These are phyloP conservation scores for Russula abietina DNA, from an alignment of 768 basidiomycete species.

Conservation along the genomic window DNA sequence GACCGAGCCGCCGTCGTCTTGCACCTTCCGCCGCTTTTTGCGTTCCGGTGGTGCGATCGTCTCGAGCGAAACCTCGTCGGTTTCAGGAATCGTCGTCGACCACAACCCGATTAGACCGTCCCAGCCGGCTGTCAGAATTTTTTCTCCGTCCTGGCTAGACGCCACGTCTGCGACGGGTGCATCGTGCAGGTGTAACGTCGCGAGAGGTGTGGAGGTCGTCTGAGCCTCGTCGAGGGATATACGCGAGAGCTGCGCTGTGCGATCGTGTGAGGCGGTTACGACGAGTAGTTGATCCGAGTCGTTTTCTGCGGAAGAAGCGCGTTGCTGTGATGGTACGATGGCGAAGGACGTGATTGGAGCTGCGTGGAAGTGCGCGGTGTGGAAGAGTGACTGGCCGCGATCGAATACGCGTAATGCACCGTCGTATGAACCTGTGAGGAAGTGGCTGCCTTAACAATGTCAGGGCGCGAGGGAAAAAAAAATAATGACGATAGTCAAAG, in stretches of 20 bases:
- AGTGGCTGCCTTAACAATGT: slow-evolving; percentile 41
- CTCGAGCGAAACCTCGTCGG: slow-evolving; percentile 58
- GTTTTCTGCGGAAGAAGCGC: slow-evolving; percentile 21
- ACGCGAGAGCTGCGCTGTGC: slow-evolving; percentile 55
- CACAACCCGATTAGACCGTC: slow-evolving; percentile 81
- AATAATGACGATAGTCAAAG: neutral
- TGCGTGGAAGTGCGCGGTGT: slow-evolving; percentile 46
- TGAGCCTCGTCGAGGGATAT: slow-evolving; percentile 23
- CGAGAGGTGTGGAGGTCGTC: slow-evolving; percentile 34
- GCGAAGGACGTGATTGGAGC: slow-evolving; percentile 66
- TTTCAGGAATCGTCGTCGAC: slow-evolving; percentile 54
- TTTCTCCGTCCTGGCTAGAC: slow-evolving; percentile 46
- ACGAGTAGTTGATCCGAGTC: slow-evolving; percentile 37
- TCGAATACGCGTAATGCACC: slow-evolving; percentile 69
- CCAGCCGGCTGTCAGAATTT: slow-evolving; percentile 82
- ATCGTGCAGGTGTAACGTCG: slow-evolving; percentile 80
- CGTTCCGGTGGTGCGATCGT: slow-evolving; percentile 29
- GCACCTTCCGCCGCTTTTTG: slow-evolving; percentile 54
- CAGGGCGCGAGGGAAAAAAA: neutral
- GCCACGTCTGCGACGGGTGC: slow-evolving; percentile 69
- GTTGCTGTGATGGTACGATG: slow-evolving; percentile 38
- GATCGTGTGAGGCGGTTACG: slow-evolving; percentile 74
- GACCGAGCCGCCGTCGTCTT: slow-evolving; percentile 33
- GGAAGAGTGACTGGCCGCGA: slow-evolving; percentile 53
- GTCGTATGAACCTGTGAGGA: slow-evolving; percentile 79